Evolutionary conservation across 2,329 filamentous ascomycete genomes (phyloP).

Genomic region (Arthroderma uncinatum): DNA sequence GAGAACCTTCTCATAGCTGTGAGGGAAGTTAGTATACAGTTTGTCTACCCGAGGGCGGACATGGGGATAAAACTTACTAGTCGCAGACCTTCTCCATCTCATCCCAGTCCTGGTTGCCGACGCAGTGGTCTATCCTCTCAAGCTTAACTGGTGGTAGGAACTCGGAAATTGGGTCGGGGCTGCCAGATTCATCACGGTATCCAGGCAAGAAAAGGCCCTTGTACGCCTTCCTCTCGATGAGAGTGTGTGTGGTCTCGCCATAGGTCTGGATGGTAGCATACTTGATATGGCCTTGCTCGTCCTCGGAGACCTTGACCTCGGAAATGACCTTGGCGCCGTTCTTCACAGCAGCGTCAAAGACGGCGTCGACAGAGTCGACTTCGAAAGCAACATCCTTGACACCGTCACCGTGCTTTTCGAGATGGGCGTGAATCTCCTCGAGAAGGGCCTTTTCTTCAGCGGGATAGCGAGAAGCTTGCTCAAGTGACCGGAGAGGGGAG

Average conservation of each 20-base stretch:
- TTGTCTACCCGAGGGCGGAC: background rate
- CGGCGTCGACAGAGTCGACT: constrained; percentile 74
- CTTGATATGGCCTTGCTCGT: constrained; percentile 54
- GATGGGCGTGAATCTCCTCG: constrained; percentile 65
- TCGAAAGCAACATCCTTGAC: constrained; percentile 95
- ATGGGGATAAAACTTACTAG: constrained; percentile 35
- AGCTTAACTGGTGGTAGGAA: constrained; percentile 55
- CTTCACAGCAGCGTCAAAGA: constrained; percentile 61
- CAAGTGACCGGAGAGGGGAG: constrained; percentile 45
- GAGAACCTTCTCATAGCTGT: constrained; percentile 72
- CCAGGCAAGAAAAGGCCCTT: constrained; percentile 71
- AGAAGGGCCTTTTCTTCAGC: constrained; percentile 54
- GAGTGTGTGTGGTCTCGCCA: constrained; percentile 87
- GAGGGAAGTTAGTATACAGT: background rate
- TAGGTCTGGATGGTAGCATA: constrained; percentile 81
- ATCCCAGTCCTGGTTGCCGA: constrained; percentile 93
- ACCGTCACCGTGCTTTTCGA: constrained; percentile 80
- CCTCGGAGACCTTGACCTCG: constrained; percentile 47
- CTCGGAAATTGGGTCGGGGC: constrained; percentile 36
- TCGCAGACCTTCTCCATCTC: constrained; percentile 61
- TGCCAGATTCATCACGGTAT: constrained; percentile 48
- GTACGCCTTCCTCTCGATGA: constrained; percentile 64
- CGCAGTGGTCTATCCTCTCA: constrained; percentile 82
- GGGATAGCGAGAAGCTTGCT: constrained; percentile 47
- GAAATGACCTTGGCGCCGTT: constrained; percentile 33